These are phyloP conservation scores for Betula pendula DNA, from an alignment of 306 rosid species.

Conservation along the genomic window DNA sequence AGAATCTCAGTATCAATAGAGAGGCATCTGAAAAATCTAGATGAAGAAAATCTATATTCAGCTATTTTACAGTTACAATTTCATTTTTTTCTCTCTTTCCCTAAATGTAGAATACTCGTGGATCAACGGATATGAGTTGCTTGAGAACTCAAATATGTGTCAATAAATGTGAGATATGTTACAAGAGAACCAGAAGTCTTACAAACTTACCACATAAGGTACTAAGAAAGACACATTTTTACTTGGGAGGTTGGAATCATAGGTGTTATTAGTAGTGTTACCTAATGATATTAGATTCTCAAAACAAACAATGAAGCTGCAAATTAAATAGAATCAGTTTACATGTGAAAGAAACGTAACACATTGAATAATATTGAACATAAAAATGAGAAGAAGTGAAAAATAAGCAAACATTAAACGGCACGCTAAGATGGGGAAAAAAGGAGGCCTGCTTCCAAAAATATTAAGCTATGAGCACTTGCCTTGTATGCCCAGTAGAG, in stretches of 20 bases:
- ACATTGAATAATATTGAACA: background rate
- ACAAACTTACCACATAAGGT: background rate
- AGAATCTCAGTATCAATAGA: no score
- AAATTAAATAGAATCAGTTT: background rate
- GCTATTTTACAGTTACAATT: no score
- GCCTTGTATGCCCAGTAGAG: slow-evolving; percentile 95
- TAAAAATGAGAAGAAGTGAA: background rate
- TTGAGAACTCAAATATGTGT: no score
- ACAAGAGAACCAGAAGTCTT: no score
- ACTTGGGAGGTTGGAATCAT: background rate
- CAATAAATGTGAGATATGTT: no score
- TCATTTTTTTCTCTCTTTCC: no score
- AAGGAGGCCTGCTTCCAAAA: slow-evolving; percentile 19
- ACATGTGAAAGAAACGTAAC: background rate
- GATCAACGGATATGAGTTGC: no score
- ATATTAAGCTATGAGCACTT: slow-evolving; percentile 29
- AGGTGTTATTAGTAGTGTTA: background rate
- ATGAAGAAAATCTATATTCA: no score
- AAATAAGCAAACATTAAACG: background rate
- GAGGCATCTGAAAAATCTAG: no score
- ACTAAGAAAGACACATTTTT: background rate
- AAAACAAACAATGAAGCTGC: background rate
- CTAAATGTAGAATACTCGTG: no score
- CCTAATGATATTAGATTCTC: background rate
- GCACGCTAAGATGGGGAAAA: slow-evolving; percentile 3